Evolutionary conservation across 305 asterid genomes (phyloP).

Genomic region (Fraxinus sp.): DNA sequence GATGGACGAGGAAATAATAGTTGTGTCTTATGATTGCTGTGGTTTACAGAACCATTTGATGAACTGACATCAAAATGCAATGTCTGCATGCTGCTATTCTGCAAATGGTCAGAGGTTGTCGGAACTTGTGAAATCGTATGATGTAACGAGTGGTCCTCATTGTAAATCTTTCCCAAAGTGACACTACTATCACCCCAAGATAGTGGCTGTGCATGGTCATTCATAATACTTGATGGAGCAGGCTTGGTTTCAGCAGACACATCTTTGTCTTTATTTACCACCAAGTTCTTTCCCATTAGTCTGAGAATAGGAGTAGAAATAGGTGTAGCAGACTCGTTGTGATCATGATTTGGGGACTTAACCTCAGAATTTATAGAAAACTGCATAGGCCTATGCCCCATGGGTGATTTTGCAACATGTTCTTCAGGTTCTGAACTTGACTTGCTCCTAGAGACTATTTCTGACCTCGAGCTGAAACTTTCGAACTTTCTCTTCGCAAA

Average conservation of each 20-base stretch:
- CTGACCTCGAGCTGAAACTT: constrained; percentile 27
- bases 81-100: constrained; percentile 11
- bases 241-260: constrained; percentile 33
- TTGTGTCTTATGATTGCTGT: constrained; percentile 29
- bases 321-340: constrained; percentile 51
- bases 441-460: constrained; percentile 27
- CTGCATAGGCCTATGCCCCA: constrained; percentile 20
- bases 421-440: constrained; percentile 30
- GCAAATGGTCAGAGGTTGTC: constrained; percentile 20
- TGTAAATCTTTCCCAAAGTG: constrained; percentile 29
- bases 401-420: constrained; percentile 22
- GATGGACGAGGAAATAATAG: constrained; percentile 33
- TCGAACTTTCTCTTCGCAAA: constrained; percentile 25
- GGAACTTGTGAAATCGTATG: constrained; percentile 32
- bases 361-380: constrained; percentile 42
- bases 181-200: constrained; percentile 29
- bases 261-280: constrained; percentile 61
- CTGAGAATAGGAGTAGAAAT: constrained; percentile 68
- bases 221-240: constrained; percentile 26
- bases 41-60: constrained; percentile 39
- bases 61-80: constrained; percentile 41
- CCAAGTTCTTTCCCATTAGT: constrained; percentile 90
- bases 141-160: constrained; percentile 29
- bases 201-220: constrained; percentile 31
- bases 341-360: constrained; percentile 35